Percentiles rank a stretch among this genome's conserved stretches.
These are phyloP conservation scores for Theileria sp. DNA, from an alignment of 169 alveolate genomes.

Conservation along the genomic window DNA sequence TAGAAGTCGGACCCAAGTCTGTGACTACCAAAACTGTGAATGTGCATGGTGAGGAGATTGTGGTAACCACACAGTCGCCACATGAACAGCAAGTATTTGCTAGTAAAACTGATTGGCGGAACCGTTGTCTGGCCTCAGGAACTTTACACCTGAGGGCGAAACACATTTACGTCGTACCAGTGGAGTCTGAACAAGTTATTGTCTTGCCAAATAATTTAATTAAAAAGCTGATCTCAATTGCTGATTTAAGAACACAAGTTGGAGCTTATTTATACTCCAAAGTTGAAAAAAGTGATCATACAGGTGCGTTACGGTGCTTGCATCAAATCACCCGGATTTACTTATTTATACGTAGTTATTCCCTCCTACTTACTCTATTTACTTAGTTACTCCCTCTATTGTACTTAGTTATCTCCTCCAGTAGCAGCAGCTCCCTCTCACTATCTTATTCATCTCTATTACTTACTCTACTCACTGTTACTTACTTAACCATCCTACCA, in stretches of 20 bases:
- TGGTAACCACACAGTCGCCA: conserved; percentile 95
- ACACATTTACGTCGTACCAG: conserved; percentile 89
- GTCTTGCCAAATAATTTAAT: conserved; percentile 97
- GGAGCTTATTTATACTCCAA: conserved; percentile 93
- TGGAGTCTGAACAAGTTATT: conserved; percentile 84
- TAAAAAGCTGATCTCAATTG: conserved; percentile 92
- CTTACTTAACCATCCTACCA: not conserved
- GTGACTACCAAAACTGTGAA: conserved; percentile 94
- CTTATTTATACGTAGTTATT: not conserved
- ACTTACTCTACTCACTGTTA: not conserved
- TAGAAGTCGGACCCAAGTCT: conserved; percentile 75
- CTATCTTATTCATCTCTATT: too few relatives aligned
- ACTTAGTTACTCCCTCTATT: not conserved
- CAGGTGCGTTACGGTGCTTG: not conserved
- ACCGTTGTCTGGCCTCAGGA: conserved; percentile 97
- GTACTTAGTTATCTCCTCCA: not conserved
- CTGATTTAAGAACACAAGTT: conserved; percentile 97
- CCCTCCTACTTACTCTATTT: not conserved
- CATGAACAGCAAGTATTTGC: conserved; percentile 96
- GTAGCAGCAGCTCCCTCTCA: too few relatives aligned
- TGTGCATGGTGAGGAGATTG: conserved; percentile 95
- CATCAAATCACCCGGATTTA: not conserved
- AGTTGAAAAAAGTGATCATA: not conserved
- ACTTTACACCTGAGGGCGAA: conserved; percentile 94
- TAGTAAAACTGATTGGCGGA: conserved; percentile 99